Conservation (phyloP, 371 early-diverging fungal species). For the Choanephora cucurbitarum region DNA sequence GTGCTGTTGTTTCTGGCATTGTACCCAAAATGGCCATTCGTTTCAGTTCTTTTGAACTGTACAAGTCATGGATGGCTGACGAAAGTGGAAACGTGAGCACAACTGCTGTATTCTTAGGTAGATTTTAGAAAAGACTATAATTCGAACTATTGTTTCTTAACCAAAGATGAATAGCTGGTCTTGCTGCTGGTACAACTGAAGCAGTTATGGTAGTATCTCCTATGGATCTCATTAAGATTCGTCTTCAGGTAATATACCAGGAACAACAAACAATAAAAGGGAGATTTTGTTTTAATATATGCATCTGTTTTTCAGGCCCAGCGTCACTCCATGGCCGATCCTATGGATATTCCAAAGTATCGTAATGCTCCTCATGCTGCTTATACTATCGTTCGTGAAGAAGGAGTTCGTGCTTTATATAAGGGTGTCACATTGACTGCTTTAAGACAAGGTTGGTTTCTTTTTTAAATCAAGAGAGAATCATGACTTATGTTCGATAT, state of each 20-base stretch:
- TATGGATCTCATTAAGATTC: constrained; percentile 97
- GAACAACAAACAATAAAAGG: not conserved
- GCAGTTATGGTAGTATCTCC: constrained; percentile 96
- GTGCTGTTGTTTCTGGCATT: constrained; percentile 96
- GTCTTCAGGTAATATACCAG: constrained; percentile 85
- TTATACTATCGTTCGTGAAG: constrained; percentile 90
- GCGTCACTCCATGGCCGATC: constrained; percentile 94
- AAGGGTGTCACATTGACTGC: constrained; percentile 95
- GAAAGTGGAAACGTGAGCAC: constrained; percentile 70
- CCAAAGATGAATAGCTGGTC: constrained; percentile 71
- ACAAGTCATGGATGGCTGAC: constrained; percentile 84
- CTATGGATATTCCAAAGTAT: constrained; percentile 95
- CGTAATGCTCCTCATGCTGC: constrained; percentile 94
- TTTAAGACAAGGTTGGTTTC: constrained; percentile 78
- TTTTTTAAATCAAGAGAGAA: too few species aligned
- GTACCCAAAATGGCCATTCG: constrained; percentile 99
- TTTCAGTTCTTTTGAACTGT: constrained; percentile 94
- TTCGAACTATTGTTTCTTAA: constrained; percentile 1
- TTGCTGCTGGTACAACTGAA: constrained; percentile 96
- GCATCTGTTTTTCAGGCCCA: constrained; percentile 63
- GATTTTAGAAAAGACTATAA: constrained; percentile 16
- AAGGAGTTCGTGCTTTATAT: constrained; percentile 90
- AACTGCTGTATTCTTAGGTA: constrained; percentile 81
- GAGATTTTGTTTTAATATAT: constrained; percentile 1
- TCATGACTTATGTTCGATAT: not conserved